Conservation (phyloP, 106 monocot species). For the Phalaenopsis equestris region DNA sequence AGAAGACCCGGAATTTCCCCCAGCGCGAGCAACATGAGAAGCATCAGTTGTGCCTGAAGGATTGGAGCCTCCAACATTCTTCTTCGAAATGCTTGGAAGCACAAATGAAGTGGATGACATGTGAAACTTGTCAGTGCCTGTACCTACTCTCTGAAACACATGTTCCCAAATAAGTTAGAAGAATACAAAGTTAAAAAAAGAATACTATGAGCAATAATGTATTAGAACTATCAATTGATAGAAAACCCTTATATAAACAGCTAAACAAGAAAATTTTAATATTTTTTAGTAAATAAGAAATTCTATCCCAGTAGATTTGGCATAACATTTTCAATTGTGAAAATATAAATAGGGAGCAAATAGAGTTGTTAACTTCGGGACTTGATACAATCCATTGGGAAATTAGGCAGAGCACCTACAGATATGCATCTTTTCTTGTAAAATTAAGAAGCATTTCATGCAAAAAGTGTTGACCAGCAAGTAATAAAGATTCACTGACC, state of each 20-base stretch:
- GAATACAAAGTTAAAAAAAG: background rate
- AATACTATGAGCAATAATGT: background rate
- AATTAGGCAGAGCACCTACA: background rate
- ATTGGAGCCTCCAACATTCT: constrained; percentile 29
- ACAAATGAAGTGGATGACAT: constrained; percentile 30
- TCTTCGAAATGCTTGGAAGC: constrained; percentile 28
- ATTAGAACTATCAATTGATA: background rate
- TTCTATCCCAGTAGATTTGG: background rate
- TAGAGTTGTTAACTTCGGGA: background rate
- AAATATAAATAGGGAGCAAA: background rate
- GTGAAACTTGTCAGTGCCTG: constrained; percentile 21
- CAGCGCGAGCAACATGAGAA: constrained; percentile 22
- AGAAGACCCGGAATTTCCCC: constrained; percentile 33
- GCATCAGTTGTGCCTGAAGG: constrained; percentile 24
- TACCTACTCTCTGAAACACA: constrained; percentile 26
- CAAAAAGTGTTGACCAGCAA: background rate
- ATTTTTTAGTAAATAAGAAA: background rate
- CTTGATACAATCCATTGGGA: background rate
- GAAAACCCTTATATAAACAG: background rate
- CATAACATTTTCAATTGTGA: background rate
- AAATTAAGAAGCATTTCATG: background rate
- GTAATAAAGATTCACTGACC: constrained; percentile 18
- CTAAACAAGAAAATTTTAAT: background rate
- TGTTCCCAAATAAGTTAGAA: background rate
- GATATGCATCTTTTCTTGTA: background rate